Conservation (phyloP, 2,329 filamentous ascomycete genomes). For the Lasiodiplodia gonubiensis region DNA sequence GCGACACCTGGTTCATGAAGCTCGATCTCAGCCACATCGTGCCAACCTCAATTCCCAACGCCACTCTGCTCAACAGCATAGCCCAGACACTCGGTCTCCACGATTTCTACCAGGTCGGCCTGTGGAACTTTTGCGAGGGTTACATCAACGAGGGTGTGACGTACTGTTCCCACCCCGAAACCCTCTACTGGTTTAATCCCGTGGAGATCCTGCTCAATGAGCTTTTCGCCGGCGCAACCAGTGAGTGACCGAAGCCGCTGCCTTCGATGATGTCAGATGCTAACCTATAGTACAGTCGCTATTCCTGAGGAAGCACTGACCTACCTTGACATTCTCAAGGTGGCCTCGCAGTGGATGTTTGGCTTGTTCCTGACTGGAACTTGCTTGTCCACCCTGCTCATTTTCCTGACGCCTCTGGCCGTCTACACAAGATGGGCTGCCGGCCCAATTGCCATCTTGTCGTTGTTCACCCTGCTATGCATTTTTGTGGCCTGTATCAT, state of each 20-base stretch:
- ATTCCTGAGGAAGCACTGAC: conserved; percentile 75
- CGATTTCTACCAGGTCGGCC: conserved; percentile 90
- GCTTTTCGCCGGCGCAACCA: conserved; percentile 79
- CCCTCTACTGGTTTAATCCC: conserved; percentile 90
- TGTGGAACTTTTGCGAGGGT: conserved; percentile 93
- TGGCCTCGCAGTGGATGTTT: conserved; percentile 86
- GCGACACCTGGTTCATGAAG: conserved; percentile 80
- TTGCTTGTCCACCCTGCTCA: conserved; percentile 72
- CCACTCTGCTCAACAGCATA: conserved; percentile 81
- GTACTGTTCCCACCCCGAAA: conserved; percentile 71
- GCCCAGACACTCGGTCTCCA: conserved; percentile 85
- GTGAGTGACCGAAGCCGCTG: conserved; percentile 48
- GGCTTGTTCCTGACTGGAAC: conserved; percentile 78
- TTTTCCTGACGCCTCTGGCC: conserved; percentile 66
- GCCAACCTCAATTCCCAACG: conserved; percentile 72
- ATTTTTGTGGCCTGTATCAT: conserved; percentile 74
- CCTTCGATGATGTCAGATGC: background rate
- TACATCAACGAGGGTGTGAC: conserved; percentile 78
- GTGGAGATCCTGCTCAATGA: conserved; percentile 80
- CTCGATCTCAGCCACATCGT: conserved; percentile 84
- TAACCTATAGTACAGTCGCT: conserved; percentile 60
- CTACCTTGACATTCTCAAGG: conserved; percentile 74
- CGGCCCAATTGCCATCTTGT: conserved; percentile 70
- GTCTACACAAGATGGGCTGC: conserved; percentile 62
- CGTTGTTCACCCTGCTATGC: conserved; percentile 70